Evolutionary conservation across 768 basidiomycete genomes (phyloP), one percentile per base, ranked within the genome.

Genomic region (Macrolepiota dolichaula): DNA sequence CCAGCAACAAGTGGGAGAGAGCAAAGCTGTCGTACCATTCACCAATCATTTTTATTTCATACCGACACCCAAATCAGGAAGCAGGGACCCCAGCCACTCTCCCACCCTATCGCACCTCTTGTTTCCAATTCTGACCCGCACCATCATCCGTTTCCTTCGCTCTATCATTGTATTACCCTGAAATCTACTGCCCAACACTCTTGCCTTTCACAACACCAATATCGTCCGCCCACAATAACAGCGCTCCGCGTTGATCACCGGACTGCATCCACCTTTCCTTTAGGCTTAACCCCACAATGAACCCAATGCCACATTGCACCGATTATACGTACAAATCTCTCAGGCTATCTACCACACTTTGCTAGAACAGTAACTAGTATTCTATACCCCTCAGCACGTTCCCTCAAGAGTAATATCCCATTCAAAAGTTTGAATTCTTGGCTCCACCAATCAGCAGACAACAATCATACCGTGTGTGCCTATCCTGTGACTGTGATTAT

Each of bases 11-110:
- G 24, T 13, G 36, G 22, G 37, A 35, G 19, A 35, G 38, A 51
- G 55, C 37, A 27, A 49, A 22, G 29, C 57, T 38, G 40, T 59
- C 57, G 57, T 59, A 51, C 57, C 57, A 59, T 59, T 42, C 37
- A 50, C 51, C 57, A 49, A 29, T 29, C 57, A 35, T 60, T 53
- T 59, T 60, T 60, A 53, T 60, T 60, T 32, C 37, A 52, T 51
- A 29, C 50, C 6, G 1, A 27, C 37, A 19, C 25, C 49, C 47
- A 46, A 57, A 50, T 49, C 19, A 13, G 46, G 49, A 51, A 42
- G 4, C 7, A 4, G 12, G 49, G 57, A 38, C 57, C 57, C 57
- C 57, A 1, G 51, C 3, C 50, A 59, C 57, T 27, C 57, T 19
- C 36, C 11, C 32, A 3, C 29, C 54, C 17, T 49, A 25, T 25